Base-by-base conservation (phyloP, 306 rosid species). In the Trifolium dubium region DNA sequence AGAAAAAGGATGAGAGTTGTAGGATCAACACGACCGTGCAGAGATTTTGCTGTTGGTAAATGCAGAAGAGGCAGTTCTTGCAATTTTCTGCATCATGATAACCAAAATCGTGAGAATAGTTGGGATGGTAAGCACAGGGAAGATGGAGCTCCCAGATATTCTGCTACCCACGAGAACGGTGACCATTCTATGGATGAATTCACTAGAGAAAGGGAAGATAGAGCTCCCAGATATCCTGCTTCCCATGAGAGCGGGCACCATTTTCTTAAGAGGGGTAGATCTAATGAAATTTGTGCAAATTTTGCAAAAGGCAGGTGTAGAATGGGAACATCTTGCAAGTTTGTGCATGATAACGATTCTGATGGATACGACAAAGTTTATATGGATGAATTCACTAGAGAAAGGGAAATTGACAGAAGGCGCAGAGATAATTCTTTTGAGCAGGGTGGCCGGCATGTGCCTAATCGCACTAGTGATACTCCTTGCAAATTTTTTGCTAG, bases 41-140 rank as follows among this genome's bases (percentile, higher is more conserved):
- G 87, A 86, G 98, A 94, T 79, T 94, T 90, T 79, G 59, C 77
- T 34, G 81, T 85, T 76, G 99, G 98, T 49, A 92, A 88, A 82
- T 94, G 99, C 84, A 87, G 99, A 80, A 84, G 95, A 86, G 98
- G 96, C 46, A 82, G 78, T 69, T 86, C 73, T 66, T 91, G 98
- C 76, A 87, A 80, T 61, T 87, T 94, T 84, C 85, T 85, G 74
- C 98, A 93, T 62, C 88, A 85, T 79, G 92, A 82, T 79, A 71
- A 67, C 73, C 85, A 84, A 79, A 84, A 59, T 82, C 82, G 78
- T 56, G 96, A 89, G 54, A 91, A 88, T 78, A 87, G 79, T 88
- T 85, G 91, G 96, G 99, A 92, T 62, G 71, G 73, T 73, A 90
- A 89, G 80, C 79, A 78, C 77, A 80, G 88, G 85, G 92, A 95